A percentile compares a stretch with the other conserved stretches of the same genome.
Conservation (phyloP, 2,329 filamentous ascomycete genomes). For the Ascochyta fabae region DNA sequence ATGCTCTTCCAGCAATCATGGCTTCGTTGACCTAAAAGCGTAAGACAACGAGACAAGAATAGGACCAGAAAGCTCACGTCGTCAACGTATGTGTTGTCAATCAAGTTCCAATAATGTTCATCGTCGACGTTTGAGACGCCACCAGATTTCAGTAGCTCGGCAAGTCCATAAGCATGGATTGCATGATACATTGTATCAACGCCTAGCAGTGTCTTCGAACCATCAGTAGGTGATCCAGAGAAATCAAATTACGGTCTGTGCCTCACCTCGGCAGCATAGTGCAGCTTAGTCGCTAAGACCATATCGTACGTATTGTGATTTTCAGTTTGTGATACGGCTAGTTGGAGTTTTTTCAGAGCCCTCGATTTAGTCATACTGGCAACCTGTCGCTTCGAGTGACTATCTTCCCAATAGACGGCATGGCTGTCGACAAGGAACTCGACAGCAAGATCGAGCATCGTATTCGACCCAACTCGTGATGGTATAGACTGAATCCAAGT, state of each 20-base stretch:
- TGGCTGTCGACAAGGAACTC: constrained; percentile 37
- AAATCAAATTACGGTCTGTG: background rate
- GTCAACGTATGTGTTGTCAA: constrained; percentile 45
- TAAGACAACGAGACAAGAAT: constrained; percentile 8
- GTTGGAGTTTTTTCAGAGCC: constrained; percentile 34
- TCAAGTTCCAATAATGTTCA: constrained; percentile 38
- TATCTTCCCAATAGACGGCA: constrained; percentile 27
- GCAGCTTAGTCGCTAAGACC: constrained; percentile 37
- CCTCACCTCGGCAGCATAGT: constrained; percentile 38
- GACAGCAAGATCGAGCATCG: constrained; percentile 36
- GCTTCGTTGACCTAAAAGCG: constrained; percentile 36
- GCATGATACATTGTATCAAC: constrained; percentile 37
- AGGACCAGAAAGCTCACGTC: constrained; percentile 28
- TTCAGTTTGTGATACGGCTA: constrained; percentile 21
- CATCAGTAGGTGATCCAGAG: constrained; percentile 8
- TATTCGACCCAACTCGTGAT: constrained; percentile 33
- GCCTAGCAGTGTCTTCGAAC: constrained; percentile 29
- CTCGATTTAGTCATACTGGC: constrained; percentile 33
- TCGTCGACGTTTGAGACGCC: constrained; percentile 29
- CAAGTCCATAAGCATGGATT: constrained; percentile 37
- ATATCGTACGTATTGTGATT: constrained; percentile 32
- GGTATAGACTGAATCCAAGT: constrained; percentile 40
- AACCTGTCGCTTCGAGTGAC: constrained; percentile 27
- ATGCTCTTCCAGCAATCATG: constrained; percentile 34
- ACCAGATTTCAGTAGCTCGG: constrained; percentile 36